phyloP scores from a whole-genome alignment of 495 filamentous ascomycete species.

The Daldinia decipiens region DNA sequence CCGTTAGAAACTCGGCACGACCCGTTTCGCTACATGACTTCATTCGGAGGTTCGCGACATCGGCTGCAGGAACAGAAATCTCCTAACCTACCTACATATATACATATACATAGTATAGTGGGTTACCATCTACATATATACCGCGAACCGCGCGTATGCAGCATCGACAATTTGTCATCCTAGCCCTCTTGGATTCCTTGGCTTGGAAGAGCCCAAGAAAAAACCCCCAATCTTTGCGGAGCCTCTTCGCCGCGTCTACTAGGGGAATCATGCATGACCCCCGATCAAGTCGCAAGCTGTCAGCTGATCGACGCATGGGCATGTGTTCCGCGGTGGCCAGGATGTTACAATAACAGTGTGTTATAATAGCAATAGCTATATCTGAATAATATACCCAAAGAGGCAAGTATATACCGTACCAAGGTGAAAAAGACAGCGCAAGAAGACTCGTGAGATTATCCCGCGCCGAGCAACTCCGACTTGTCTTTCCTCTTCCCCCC shows the following conservation, averaged over 20 bases:
- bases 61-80: slow-evolving; percentile 43
- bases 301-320: slow-evolving; percentile 42
- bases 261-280: slow-evolving; percentile 15
- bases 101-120: slow-evolving; percentile 7
- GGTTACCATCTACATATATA: slow-evolving; percentile 15
- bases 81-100: neutral
- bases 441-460: slow-evolving; percentile 42
- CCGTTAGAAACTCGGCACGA: slow-evolving; percentile 23
- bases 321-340: slow-evolving; percentile 7
- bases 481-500: slow-evolving; percentile 21
- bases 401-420: slow-evolving; percentile 45
- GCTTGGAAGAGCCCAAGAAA: slow-evolving; percentile 8
- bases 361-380: slow-evolving; percentile 28
- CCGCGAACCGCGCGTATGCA: slow-evolving; percentile 22
- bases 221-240: slow-evolving; percentile 26
- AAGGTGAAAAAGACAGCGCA: slow-evolving; percentile 7
- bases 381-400: slow-evolving; percentile 42
- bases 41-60: slow-evolving; percentile 37
- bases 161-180: slow-evolving; percentile 31
- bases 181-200: slow-evolving; percentile 6
- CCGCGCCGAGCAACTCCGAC: slow-evolving; percentile 38
- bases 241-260: slow-evolving; percentile 36
- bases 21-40: slow-evolving; percentile 26
- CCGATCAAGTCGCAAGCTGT: slow-evolving; percentile 33
- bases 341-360: slow-evolving; percentile 23